phyloP scores from a whole-genome alignment of 306 rosid genomes.

The Alnus glutinosa region DNA sequence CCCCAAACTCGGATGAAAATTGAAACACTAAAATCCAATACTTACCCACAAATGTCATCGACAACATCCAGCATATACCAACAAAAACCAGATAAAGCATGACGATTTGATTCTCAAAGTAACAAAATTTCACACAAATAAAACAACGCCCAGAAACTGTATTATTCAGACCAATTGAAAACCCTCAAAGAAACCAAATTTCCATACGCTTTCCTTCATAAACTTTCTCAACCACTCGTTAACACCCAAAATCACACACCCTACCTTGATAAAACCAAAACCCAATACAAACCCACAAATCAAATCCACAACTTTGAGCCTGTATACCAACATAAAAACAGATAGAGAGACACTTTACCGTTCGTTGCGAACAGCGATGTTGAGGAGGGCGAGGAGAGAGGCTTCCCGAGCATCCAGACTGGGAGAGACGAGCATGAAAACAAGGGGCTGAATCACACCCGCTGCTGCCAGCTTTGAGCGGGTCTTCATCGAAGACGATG shows the following conservation, averaged over 20 bases:
- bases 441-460: conserved; percentile 76
- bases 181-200: background rate
- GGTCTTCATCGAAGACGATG: conserved; percentile 48
- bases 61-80: background rate
- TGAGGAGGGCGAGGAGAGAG: conserved; percentile 89
- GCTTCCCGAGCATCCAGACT: conserved; percentile 73
- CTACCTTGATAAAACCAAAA: background rate
- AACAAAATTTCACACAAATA: background rate
- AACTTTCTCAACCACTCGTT: background rate
- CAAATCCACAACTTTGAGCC: background rate
- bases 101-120: background rate
- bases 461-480: conserved; percentile 65
- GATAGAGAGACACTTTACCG: conserved; percentile 38
- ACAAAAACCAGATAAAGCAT: background rate
- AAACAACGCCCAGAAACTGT: background rate
- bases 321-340: background rate
- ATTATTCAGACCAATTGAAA: background rate
- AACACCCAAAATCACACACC: background rate
- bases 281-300: background rate
- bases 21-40: background rate
- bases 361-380: conserved; percentile 83
- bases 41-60: background rate
- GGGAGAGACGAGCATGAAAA: conserved; percentile 73
- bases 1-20: conserved; percentile 1
- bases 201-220: background rate